Conservation (phyloP, 1,139 yeast genomes). For the Sugiyamaella neomexicana region DNA sequence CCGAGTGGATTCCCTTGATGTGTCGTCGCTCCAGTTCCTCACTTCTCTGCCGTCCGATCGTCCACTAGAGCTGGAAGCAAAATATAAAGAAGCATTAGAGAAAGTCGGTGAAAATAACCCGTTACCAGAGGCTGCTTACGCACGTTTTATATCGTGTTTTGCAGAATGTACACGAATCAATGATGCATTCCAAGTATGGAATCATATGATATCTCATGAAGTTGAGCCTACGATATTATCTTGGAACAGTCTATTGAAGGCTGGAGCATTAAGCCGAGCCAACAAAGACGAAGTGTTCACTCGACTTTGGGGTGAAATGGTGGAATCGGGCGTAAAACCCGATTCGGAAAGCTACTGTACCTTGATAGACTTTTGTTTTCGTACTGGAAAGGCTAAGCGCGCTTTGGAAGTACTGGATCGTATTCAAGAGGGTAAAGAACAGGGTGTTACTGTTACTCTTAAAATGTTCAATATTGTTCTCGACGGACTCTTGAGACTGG, state of each 20-base stretch:
- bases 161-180: constrained; percentile 37
- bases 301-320: constrained; percentile 44
- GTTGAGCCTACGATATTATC: constrained; percentile 40
- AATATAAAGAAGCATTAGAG: constrained; percentile 30
- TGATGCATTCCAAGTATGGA: constrained; percentile 46
- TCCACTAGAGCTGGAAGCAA: constrained; percentile 30
- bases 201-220: constrained; percentile 39
- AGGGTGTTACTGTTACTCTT: constrained; percentile 30
- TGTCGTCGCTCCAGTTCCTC: constrained; percentile 29
- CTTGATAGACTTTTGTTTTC: constrained; percentile 42
- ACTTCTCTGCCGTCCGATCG: constrained; percentile 30
- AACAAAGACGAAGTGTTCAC: constrained; percentile 41
- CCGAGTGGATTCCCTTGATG: constrained; percentile 28
- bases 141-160: constrained; percentile 42
- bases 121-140: constrained; percentile 37
- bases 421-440: constrained; percentile 27
- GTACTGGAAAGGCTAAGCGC: constrained; percentile 35
- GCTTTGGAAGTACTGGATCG: constrained; percentile 38
- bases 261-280: constrained; percentile 41
- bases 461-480: constrained; percentile 40
- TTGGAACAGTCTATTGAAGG: constrained; percentile 50
- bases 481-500: constrained; percentile 35
- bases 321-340: constrained; percentile 41
- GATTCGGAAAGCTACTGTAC: constrained; percentile 43
- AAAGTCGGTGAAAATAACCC: constrained; percentile 22